phyloP scores from a whole-genome alignment of 2,329 filamentous ascomycete species.

The Daldinia sp. region DNA sequence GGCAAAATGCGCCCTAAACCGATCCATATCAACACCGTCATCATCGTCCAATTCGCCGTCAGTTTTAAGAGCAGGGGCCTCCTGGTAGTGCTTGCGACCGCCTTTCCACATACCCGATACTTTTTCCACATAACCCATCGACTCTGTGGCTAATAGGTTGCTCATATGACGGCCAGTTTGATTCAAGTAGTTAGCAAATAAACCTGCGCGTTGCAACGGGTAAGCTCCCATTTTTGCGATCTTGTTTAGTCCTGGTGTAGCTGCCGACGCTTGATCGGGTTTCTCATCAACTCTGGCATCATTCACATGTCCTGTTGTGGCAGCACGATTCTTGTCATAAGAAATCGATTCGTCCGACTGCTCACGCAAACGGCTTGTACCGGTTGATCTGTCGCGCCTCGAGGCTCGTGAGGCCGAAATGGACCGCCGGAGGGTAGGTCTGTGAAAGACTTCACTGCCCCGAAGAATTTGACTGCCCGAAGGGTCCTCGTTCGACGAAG shows the following conservation, averaged over 20 bases:
- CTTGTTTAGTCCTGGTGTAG: conserved; percentile 60
- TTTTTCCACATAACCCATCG: conserved; percentile 96
- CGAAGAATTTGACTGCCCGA: conserved; percentile 92
- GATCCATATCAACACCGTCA: conserved; percentile 76
- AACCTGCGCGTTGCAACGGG: conserved; percentile 84
- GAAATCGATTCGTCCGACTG: conserved; percentile 31
- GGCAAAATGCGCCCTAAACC: conserved; percentile 91
- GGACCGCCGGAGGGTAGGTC: conserved; percentile 74
- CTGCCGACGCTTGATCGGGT: conserved; percentile 51
- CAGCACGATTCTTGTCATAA: conserved; percentile 40
- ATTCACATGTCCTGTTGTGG: conserved; percentile 55
- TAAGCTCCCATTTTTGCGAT: conserved; percentile 75
- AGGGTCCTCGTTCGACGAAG: conserved; percentile 79
- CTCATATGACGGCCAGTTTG: conserved; percentile 85
- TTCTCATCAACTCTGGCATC: conserved; percentile 49
- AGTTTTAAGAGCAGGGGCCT: conserved; percentile 62
- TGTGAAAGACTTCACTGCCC: conserved; percentile 88
- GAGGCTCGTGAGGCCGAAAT: conserved; percentile 54
- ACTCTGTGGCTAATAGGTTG: conserved; percentile 84
- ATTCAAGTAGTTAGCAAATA: conserved; percentile 85
- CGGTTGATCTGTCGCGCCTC: conserved; percentile 33
- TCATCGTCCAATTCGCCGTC: conserved; percentile 68
- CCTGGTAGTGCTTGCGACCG: conserved; percentile 87
- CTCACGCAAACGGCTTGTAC: conserved; percentile 34
- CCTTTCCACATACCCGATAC: conserved; percentile 98